Conservation (phyloP, 768 basidiomycete genomes). For the Trametes elegans region DNA sequence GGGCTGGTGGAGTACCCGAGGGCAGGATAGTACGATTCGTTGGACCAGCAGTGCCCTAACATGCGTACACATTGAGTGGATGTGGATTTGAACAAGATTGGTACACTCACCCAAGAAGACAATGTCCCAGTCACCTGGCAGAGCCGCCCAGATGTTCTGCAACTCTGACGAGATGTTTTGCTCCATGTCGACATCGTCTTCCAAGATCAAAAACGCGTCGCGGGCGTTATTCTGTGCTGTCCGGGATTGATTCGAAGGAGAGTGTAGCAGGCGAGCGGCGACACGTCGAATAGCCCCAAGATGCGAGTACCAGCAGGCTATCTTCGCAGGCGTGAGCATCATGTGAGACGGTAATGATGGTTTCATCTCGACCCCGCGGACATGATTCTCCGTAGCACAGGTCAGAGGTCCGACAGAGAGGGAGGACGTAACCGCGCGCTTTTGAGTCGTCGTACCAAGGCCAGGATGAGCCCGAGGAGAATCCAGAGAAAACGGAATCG, state of each 20-base stretch:
- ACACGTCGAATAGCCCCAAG: constrained; percentile 48
- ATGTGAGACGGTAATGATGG: constrained; percentile 42
- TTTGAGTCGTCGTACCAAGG: too few relatives aligned
- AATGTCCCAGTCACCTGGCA: constrained; percentile 70
- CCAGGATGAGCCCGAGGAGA: too few relatives aligned
- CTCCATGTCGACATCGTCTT: constrained; percentile 83
- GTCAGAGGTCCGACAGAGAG: constrained; percentile 31
- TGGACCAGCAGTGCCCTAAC: constrained; percentile 78
- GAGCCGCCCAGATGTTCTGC: constrained; percentile 42
- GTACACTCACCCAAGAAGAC: constrained; percentile 59
- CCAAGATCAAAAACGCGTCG: constrained; percentile 52
- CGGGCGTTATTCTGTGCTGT: constrained; percentile 22
- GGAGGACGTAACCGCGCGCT: not conserved
- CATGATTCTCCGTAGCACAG: constrained; percentile 36
- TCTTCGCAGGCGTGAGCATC: constrained; percentile 54
- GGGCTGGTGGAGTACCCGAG: too few relatives aligned
- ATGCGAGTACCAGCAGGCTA: constrained; percentile 77
- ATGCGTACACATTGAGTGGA: constrained; percentile 2
- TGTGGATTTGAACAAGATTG: not conserved
- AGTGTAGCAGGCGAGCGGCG: constrained; percentile 16
- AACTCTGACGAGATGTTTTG: constrained; percentile 48
- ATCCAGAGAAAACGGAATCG: too few relatives aligned
- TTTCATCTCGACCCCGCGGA: constrained; percentile 28
- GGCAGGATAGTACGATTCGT: constrained; percentile 52
- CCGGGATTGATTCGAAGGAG: not conserved